Evolutionary conservation across 805 yeast genomes (phyloP).

Genomic region (Yarrowia sp.): DNA sequence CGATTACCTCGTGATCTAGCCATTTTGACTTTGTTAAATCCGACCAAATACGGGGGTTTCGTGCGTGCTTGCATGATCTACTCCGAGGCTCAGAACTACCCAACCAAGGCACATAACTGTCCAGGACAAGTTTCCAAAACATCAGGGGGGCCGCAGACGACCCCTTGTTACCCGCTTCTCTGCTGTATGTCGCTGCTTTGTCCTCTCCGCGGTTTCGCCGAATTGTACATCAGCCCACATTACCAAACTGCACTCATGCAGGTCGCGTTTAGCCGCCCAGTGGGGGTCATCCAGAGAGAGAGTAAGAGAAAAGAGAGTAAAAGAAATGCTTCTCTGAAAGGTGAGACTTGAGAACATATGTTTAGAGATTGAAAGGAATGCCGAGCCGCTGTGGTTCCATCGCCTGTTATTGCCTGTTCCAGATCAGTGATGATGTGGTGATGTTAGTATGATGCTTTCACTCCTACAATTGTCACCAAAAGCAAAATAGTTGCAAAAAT

Average conservation of each 20-base stretch:
- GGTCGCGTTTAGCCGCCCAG: slow-evolving; percentile 27
- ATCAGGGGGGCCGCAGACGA: background rate
- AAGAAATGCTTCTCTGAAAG: no score
- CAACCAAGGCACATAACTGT: no score
- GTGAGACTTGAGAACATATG: no score
- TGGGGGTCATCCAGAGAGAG: background rate
- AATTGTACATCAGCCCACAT: slow-evolving; percentile 27
- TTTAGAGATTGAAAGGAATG: no score
- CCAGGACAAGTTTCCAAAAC: background rate
- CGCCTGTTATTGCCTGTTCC: no score
- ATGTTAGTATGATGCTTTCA: no score
- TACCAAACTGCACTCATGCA: slow-evolving; percentile 22
- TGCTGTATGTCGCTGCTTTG: background rate
- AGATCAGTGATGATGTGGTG: no score
- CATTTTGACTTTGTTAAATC: slow-evolving; percentile 4
- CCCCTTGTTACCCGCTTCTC: background rate
- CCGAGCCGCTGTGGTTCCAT: no score
- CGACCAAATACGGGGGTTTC: slow-evolving; percentile 1
- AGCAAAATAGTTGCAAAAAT: no score
- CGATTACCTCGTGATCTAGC: background rate
- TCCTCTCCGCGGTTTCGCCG: slow-evolving; percentile 9
- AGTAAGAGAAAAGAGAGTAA: no score
- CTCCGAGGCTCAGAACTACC: background rate
- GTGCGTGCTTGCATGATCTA: slow-evolving; percentile 29
- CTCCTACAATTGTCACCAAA: no score